phyloP scores from a whole-genome alignment of 2,329 filamentous ascomycete species.

The Pezicula radicicola region DNA sequence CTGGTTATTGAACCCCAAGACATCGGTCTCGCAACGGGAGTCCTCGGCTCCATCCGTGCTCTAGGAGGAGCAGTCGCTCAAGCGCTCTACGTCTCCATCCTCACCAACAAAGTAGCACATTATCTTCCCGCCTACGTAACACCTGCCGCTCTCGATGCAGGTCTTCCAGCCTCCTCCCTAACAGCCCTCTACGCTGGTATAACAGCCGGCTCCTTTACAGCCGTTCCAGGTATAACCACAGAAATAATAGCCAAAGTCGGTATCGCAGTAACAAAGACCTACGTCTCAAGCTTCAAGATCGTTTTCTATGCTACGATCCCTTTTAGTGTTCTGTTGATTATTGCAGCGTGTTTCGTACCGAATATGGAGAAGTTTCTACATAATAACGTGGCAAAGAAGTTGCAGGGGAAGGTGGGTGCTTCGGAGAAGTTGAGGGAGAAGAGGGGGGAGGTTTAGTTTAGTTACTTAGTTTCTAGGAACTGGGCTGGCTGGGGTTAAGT shows the following conservation, averaged over 20 bases:
- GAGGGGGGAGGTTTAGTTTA: background rate
- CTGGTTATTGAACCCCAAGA: constrained; percentile 33
- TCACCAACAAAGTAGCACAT: constrained; percentile 29
- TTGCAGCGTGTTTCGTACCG: constrained; percentile 28
- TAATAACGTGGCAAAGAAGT: constrained; percentile 29
- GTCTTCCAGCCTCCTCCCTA: constrained; percentile 32
- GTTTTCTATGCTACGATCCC: constrained; percentile 34
- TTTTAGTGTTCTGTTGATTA: constrained; percentile 30
- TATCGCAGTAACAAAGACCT: constrained; percentile 30
- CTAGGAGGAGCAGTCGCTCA: constrained; percentile 30
- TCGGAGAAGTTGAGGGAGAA: background rate
- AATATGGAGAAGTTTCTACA: constrained; percentile 32
- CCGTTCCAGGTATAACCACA: constrained; percentile 28
- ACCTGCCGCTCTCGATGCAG: constrained; percentile 32
- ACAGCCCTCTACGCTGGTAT: constrained; percentile 32
- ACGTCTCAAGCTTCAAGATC: constrained; percentile 30
- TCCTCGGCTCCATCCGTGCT: constrained; percentile 35
- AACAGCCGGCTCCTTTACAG: constrained; percentile 24
- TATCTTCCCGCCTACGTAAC: constrained; percentile 30
- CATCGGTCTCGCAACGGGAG: constrained; percentile 31
- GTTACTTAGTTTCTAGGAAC: too few relatives aligned
- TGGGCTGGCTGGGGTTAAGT: background rate
- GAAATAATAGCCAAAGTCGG: constrained; percentile 27
- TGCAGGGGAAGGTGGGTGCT: constrained; percentile 18
- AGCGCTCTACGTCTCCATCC: constrained; percentile 32